Base-by-base conservation (phyloP, 345 rosid genomes). In the Lenwebbia sp. region DNA sequence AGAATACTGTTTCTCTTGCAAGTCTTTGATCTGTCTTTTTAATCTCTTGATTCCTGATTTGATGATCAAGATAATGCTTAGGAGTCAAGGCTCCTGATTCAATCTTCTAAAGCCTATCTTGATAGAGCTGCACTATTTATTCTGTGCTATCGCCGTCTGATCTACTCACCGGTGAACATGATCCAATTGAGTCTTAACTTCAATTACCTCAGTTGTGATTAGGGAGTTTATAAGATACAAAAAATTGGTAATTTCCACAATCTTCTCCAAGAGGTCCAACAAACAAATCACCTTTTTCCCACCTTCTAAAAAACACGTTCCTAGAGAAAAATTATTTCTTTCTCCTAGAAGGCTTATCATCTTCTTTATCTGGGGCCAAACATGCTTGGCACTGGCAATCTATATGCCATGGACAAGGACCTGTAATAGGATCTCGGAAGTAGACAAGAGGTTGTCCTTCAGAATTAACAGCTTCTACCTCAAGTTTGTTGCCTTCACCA, bases 1-100 rank as follows among this genome's bases (percentile, higher is more conserved):
- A 17, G 74, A 17, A 60, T n/a, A 33, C 14, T 0, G 0, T 60
- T 33, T 17, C 52, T 50, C 14, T n/a, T 28, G 37, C 14, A 60
- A n/a, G 21, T 60, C 74, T 60, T 50, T 50, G 52, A 50, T 50
- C 50, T 44, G 1, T 44, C 47, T 6, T 49, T 49, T 10, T 49
- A 10, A 49, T 49, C 11, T 49, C 50, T 49, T 10, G 12, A 49
- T 49, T 49, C 11, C 50, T 10, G 11, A 10, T 49, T 49, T 49
- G 50, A 10, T 49, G 11, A 10, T 26, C 30, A 57, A 57, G 62
- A 57, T 26, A 12, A 1, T 58, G 19, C 28, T 30, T 3, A 58
- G 33, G 6, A 58, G 70, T 8, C 70, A n/a, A 13, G 28, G 33
- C 0, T 57, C 70, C 70, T 30, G 28, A 26, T 58, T 58, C 70